Evolutionary conservation across 371 early-diverging fungal genomes (phyloP).

Genomic region (Mortierella sp.): DNA sequence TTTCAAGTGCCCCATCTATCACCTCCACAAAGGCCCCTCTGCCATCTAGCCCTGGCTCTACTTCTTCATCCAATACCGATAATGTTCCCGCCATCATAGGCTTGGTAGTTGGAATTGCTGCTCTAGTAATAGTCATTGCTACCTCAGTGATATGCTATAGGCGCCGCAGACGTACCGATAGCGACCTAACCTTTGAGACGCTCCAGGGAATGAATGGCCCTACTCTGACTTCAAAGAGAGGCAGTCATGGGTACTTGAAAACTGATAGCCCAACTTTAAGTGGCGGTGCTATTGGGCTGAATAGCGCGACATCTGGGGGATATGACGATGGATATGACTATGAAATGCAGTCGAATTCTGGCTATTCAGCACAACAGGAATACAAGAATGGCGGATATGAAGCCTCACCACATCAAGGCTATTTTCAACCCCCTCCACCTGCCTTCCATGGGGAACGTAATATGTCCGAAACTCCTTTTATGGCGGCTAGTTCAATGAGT

Average conservation of each 20-base stretch:
- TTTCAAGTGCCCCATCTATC: background rate
- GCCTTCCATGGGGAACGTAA: slow-evolving; percentile 30
- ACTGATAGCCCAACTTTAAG: slow-evolving; percentile 13
- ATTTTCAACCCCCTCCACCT: slow-evolving; percentile 17
- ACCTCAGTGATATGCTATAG: slow-evolving; percentile 34
- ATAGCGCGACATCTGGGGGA: slow-evolving; percentile 17
- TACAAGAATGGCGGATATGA: slow-evolving; percentile 16
- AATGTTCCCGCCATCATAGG: slow-evolving; percentile 40
- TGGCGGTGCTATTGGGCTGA: slow-evolving; percentile 11
- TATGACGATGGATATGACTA: slow-evolving; percentile 41
- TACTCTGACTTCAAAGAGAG: background rate
- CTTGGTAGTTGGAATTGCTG: slow-evolving; percentile 29
- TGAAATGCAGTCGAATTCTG: slow-evolving; percentile 32
- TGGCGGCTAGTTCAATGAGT: slow-evolving; percentile 26
- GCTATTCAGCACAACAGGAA: slow-evolving; percentile 17
- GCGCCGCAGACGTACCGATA: slow-evolving; percentile 23
- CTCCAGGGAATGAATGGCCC: slow-evolving; percentile 19
- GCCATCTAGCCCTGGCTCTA: slow-evolving; percentile 7
- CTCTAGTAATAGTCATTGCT: slow-evolving; percentile 20
- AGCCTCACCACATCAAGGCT: slow-evolving; percentile 11
- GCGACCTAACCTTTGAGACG: slow-evolving; percentile 29
- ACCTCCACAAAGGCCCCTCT: background rate
- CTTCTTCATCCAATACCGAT: slow-evolving; percentile 11
- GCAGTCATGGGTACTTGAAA: slow-evolving; percentile 5
- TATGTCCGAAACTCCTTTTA: background rate